These are phyloP conservation scores for Diaporthe ampelina DNA, from an alignment of 2,329 filamentous ascomycete genomes.

Conservation along the genomic window DNA sequence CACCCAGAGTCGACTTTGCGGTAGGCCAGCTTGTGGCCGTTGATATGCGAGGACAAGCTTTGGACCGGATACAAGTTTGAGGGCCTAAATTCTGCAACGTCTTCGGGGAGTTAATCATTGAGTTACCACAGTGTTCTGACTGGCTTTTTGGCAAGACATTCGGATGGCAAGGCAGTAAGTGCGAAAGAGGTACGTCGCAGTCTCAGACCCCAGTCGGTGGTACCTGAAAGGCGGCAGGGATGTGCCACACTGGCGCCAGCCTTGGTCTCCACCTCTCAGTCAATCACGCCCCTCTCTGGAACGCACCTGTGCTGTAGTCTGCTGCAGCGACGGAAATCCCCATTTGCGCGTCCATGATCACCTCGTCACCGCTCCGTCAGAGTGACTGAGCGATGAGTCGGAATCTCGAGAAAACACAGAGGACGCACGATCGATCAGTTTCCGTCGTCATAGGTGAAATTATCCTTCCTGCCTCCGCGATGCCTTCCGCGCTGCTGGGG, in stretches of 20 bases:
- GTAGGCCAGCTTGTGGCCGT: too few species aligned
- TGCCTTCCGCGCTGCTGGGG: conserved; percentile 19
- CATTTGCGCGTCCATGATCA: conserved; percentile 13
- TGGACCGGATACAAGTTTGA: not conserved
- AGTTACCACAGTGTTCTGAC: not conserved
- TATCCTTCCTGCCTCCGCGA: not conserved
- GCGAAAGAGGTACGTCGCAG: not conserved
- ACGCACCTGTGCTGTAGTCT: conserved; percentile 1
- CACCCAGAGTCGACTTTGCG: not conserved
- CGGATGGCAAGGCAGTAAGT: not conserved
- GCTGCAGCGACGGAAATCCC: conserved; percentile 19
- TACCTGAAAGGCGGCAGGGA: conserved; percentile 21
- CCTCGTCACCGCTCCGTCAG: conserved; percentile 15
- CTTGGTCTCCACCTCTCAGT: conserved; percentile 12
- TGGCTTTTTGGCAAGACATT: not conserved
- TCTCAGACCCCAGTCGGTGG: not conserved
- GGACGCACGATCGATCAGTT: not conserved
- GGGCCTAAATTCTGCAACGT: not conserved
- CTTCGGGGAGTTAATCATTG: not conserved
- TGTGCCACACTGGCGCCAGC: conserved; percentile 3
- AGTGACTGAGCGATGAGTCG: not conserved
- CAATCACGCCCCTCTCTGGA: conserved; percentile 15
- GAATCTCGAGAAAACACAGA: not conserved
- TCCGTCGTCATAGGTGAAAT: not conserved
- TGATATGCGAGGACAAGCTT: not conserved